These are phyloP conservation scores for Ailanthus altissimus DNA, from an alignment of 345 rosid species.

Conservation along the genomic window DNA sequence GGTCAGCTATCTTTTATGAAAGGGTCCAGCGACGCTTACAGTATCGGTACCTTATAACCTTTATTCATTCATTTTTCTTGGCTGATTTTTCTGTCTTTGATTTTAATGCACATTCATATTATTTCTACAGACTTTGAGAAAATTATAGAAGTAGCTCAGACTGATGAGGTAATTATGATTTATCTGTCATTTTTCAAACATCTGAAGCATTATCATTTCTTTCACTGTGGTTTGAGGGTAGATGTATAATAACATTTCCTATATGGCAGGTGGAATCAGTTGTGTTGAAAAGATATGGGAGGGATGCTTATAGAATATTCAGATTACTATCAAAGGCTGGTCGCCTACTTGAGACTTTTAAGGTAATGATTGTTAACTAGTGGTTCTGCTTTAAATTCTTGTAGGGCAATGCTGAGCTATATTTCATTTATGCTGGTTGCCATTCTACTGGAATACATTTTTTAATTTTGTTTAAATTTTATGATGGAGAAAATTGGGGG, in stretches of 20 bases:
- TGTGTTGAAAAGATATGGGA: slow-evolving; percentile 69
- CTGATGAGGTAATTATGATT: slow-evolving; percentile 62
- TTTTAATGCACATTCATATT: slow-evolving; percentile 14
- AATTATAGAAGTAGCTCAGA: slow-evolving; percentile 69
- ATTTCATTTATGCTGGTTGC: not conserved
- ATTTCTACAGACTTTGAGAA: slow-evolving; percentile 59
- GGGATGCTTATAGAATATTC: slow-evolving; percentile 73
- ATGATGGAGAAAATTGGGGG: not conserved
- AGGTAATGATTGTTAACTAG: slow-evolving; percentile 42
- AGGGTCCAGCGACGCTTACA: slow-evolving; percentile 46
- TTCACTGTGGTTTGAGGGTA: slow-evolving; percentile 3
- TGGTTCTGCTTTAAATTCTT: slow-evolving; percentile 2
- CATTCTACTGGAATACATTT: not conserved
- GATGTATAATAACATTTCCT: slow-evolving; percentile 18
- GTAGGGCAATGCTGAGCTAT: not conserved
- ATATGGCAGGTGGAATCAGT: slow-evolving; percentile 62
- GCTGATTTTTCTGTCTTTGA: slow-evolving; percentile 12
- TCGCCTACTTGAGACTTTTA: slow-evolving; percentile 68
- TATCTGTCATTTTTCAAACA: not conserved
- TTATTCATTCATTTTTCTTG: slow-evolving; percentile 17
- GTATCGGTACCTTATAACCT: slow-evolving; percentile 47
- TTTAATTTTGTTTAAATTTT: not conserved
- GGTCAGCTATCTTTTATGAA: slow-evolving; percentile 50
- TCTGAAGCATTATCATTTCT: slow-evolving; percentile 5
- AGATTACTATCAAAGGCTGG: slow-evolving; percentile 54